Percentiles rank a stretch among this genome's conserved stretches.
Evolutionary conservation across 192 early-diverging fungal genomes (phyloP).

Genomic region (Radiomyces spectabilis): DNA sequence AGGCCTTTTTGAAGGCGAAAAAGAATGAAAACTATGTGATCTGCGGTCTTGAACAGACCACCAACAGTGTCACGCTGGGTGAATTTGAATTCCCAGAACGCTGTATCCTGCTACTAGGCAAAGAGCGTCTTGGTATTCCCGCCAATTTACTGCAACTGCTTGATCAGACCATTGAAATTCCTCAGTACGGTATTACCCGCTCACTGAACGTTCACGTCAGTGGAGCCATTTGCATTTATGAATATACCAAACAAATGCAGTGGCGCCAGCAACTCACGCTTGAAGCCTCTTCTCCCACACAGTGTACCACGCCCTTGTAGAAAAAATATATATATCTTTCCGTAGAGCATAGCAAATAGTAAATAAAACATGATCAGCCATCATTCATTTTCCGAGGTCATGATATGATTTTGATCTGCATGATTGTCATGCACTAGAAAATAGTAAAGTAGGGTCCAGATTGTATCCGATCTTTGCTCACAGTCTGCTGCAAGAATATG

Average conservation of each 20-base stretch:
- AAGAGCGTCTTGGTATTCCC: constrained; percentile 49
- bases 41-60: constrained; percentile 55
- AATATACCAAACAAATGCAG: constrained; percentile 42
- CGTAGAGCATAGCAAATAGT: too few species aligned
- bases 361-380: too few species aligned
- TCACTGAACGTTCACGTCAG: constrained; percentile 56
- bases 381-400: too few species aligned
- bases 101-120: constrained; percentile 40
- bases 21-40: constrained; percentile 44
- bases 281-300: too few species aligned
- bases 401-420: too few species aligned
- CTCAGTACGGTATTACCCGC: constrained; percentile 50
- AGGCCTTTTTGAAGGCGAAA: constrained; percentile 31
- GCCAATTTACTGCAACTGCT: constrained; percentile 40
- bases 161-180: constrained; percentile 51
- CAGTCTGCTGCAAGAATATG: too few species aligned
- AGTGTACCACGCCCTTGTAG: too few species aligned
- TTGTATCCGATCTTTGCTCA: too few species aligned
- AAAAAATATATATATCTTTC: too few species aligned
- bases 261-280: constrained; percentile 11
- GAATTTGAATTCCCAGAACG: constrained; percentile 49
- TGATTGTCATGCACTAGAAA: too few species aligned
- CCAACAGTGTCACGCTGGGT: constrained; percentile 39
- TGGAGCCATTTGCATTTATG: constrained; percentile 47
- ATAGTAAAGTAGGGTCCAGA: too few species aligned